These are phyloP conservation scores for Skeletonema grethae DNA, from an alignment of 108 stramenopile species.

Conservation along the genomic window DNA sequence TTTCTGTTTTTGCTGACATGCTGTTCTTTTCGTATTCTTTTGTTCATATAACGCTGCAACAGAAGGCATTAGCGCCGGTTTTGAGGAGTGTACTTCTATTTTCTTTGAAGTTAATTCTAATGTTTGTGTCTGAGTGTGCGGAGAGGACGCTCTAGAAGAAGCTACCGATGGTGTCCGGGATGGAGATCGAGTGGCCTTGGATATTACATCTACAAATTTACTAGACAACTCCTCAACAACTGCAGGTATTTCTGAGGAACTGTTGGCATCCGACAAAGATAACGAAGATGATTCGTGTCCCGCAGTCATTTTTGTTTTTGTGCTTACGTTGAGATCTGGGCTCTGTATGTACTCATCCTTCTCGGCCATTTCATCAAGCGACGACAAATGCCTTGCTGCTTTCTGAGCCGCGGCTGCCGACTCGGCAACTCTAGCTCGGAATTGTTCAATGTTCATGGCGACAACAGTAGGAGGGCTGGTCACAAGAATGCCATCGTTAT, in stretches of 20 bases:
- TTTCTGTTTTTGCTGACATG: not conserved
- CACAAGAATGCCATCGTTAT: too few species aligned
- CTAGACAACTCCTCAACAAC: conserved; percentile 26
- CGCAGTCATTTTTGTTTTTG: conserved; percentile 12
- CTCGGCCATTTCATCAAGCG: conserved; percentile 50
- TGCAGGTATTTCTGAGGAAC: conserved; percentile 11
- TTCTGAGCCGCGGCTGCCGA: conserved; percentile 38
- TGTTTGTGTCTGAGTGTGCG: not conserved
- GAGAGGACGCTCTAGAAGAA: not conserved
- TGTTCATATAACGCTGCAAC: conserved; percentile 24
- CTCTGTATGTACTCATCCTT: conserved; percentile 47
- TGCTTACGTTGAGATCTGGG: conserved; percentile 35
- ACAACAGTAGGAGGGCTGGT: too few species aligned
- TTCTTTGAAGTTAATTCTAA: conserved; percentile 3
- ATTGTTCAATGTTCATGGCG: not conserved
- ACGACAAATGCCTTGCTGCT: conserved; percentile 36
- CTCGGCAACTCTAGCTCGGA: conserved; percentile 16
- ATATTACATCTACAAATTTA: conserved; percentile 31
- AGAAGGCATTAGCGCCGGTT: conserved; percentile 15
- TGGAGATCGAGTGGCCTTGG: conserved; percentile 22
- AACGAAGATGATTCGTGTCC: conserved; percentile 2
- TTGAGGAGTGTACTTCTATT: conserved; percentile 6
- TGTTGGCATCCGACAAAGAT: not conserved
- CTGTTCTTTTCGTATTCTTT: not conserved
- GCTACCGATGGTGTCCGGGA: not conserved